Evolutionary conservation across 805 yeast genomes (phyloP).

Genomic region (Candida chilensis): DNA sequence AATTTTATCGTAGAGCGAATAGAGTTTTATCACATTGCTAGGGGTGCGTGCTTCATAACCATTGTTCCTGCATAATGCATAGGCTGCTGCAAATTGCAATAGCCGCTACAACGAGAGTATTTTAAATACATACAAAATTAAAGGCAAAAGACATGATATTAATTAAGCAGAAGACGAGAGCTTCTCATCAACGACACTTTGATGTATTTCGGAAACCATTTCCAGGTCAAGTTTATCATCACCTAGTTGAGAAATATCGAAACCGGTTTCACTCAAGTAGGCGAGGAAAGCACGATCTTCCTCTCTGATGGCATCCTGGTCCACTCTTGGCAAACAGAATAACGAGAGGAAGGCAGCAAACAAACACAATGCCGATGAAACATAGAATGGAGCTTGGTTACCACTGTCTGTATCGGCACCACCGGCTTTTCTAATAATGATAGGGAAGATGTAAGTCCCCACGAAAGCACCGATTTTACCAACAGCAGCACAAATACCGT

Average conservation of each 20-base stretch:
- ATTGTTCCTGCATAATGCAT: too few species aligned
- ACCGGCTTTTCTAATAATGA: constrained; percentile 51
- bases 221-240: constrained; percentile 9
- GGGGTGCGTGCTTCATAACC: too few species aligned
- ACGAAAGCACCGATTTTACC: constrained; percentile 93
- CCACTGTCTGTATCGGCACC: constrained; percentile 47
- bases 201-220: too few species aligned
- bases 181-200: too few species aligned
- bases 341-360: constrained; percentile 62
- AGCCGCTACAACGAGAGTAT: too few species aligned
- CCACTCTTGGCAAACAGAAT: constrained; percentile 70
- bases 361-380: constrained; percentile 69
- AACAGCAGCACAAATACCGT: constrained; percentile 84
- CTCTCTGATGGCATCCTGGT: constrained; percentile 70
- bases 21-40: too few species aligned
- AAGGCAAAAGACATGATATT: too few species aligned
- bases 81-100: too few species aligned
- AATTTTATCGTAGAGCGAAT: too few species aligned
- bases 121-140: too few species aligned
- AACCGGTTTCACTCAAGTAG: constrained; percentile 62
- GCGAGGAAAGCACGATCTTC: constrained; percentile 70
- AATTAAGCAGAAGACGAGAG: too few species aligned
- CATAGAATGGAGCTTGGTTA: constrained; percentile 70
- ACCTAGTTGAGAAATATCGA: constrained; percentile 56
- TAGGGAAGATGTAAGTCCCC: constrained; percentile 85